Evolutionary conservation across 2,329 filamentous ascomycete species (phyloP).

Genomic region (Trichophyton simii): DNA sequence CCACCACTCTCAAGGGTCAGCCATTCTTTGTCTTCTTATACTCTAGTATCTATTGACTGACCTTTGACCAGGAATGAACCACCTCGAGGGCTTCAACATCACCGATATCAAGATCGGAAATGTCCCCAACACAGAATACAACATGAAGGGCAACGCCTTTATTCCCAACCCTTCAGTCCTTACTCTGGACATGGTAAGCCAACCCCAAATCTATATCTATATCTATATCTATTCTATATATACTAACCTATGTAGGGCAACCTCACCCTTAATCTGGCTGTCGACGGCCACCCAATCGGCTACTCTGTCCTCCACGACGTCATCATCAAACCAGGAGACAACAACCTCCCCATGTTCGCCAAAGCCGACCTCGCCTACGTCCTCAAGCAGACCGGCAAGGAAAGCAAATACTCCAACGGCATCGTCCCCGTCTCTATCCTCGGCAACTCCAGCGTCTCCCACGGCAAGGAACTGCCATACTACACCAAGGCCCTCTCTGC

Average conservation of each 20-base stretch:
- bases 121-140: constrained; percentile 30
- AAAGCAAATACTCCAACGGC: constrained; percentile 32
- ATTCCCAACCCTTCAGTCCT: constrained; percentile 51
- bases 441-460: constrained; percentile 37
- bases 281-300: constrained; percentile 39
- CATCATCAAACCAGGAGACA: constrained; percentile 42
- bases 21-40: not conserved
- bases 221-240: not conserved
- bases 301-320: constrained; percentile 40
- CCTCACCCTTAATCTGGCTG: constrained; percentile 42
- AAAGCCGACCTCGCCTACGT: constrained; percentile 35
- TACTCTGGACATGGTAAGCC: constrained; percentile 39
- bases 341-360: constrained; percentile 39
- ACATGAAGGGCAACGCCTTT: constrained; percentile 41
- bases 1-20: constrained; percentile 45
- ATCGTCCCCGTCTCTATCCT: constrained; percentile 40
- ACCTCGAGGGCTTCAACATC: constrained; percentile 40
- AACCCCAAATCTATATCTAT: not conserved
- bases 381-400: constrained; percentile 18
- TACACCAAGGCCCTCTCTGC: constrained; percentile 40
- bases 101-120: constrained; percentile 37
- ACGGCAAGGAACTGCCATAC: constrained; percentile 41
- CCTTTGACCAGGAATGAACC: constrained; percentile 42
- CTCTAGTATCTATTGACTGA: not conserved
- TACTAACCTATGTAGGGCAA: constrained; percentile 33